Evolutionary conservation across 2,329 filamentous ascomycete species (phyloP).

Genomic region (Parastagonospora nodorum): DNA sequence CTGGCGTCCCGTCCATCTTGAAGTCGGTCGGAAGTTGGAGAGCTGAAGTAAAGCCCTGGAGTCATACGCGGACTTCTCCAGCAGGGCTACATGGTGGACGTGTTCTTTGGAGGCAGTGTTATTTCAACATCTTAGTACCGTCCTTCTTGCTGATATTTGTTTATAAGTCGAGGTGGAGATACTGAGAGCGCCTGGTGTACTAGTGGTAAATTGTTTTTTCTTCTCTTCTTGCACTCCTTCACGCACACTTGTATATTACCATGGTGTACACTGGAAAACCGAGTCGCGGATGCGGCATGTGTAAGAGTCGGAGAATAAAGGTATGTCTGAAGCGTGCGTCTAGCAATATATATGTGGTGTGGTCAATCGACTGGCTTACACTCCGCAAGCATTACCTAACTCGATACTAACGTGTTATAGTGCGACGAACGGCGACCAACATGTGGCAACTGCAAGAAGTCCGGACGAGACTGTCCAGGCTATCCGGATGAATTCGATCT

Average conservation of each 20-base stretch:
- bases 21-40: constrained; percentile 13
- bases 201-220: constrained; percentile 7
- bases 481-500: constrained; percentile 70
- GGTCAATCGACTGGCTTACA: constrained; percentile 1
- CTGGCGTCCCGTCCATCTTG: constrained; percentile 6
- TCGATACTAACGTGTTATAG: constrained; percentile 21
- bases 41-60: constrained; percentile 8
- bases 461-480: constrained; percentile 36
- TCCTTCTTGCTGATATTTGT: constrained; percentile 7
- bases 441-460: constrained; percentile 44
- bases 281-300: constrained; percentile 70
- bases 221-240: constrained; percentile 15
- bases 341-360: neutral
- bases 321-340: constrained; percentile 49
- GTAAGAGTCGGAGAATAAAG: constrained; percentile 74
- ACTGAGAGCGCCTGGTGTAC: constrained; percentile 1
- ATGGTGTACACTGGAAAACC: constrained; percentile 52
- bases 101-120: constrained; percentile 34
- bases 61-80: constrained; percentile 8
- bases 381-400: constrained; percentile 3
- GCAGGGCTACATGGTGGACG: constrained; percentile 26
- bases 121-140: constrained; percentile 9
- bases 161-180: constrained; percentile 6
- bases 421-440: constrained; percentile 44
- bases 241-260: constrained; percentile 11